Evolutionary conservation across 1,284 basidiomycete genomes (phyloP), one percentile per base, ranked within the genome.

Genomic region (Flammula alnicola): DNA sequence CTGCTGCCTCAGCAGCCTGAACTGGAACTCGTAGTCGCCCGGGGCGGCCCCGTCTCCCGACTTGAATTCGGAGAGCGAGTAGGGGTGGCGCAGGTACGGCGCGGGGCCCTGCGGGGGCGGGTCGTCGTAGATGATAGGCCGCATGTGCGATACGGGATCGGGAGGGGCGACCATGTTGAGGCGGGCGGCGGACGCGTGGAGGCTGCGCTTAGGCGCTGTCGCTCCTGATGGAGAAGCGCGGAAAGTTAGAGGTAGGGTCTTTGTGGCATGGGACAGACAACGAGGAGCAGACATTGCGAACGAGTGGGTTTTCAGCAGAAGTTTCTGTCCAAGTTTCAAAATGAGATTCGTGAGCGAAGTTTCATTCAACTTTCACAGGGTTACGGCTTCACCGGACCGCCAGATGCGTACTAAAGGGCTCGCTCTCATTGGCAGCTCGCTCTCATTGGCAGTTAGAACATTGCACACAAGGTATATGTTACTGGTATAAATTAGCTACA

Each of bases 111-210:
- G 63, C 9, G 68, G 57, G 12, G 65, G 69, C 37, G 65, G 72
- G 58, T 86, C 79, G 59, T 84, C 81, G 69, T 91, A 90, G 35
- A 91, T 73, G 51, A 89, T 74, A 3, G 89, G 88, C 3, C 89
- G 82, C 45, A 91, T 71, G 70, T 91, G 79, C n/a, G 88, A 90
- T 45, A 88, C 62, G 5, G 86, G 84, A 63, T 91, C 79, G 26
- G 86, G 83, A 30, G 86, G 86, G 2, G 85, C 88, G 32, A 91
- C 77, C 16, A 84, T 77, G 63, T 84, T 72, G 32, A 61, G 59
- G 7, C 67, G 55, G 14, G 55, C 36, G 19, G 64, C 35, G 2
- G 81, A 77, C 10, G 64, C 57, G 56, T 80, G 78, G 16, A 86
- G 51, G 9, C 33, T 25, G 17, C 57, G 53, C 5, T n/a, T n/a